A percentile compares a stretch with the other conserved stretches of the same genome.
phyloP scores from a whole-genome alignment of 75 land plant genomes.

The Pinus albicaulis region DNA sequence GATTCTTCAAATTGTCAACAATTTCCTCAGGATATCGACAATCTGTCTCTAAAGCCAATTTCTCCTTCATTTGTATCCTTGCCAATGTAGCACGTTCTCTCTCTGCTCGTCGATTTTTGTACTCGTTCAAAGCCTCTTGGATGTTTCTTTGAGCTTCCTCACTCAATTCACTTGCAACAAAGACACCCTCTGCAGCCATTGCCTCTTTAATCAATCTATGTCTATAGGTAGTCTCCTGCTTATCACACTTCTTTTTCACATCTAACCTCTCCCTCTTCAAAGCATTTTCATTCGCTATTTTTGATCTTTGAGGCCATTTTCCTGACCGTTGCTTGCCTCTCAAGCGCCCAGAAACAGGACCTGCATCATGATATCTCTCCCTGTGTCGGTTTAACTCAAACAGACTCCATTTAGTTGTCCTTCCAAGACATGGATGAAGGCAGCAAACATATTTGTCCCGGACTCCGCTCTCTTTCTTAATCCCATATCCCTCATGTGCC shows the following conservation, averaged over 20 bases:
- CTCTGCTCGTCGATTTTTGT: conserved; percentile 5
- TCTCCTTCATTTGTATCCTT: conserved; percentile 11
- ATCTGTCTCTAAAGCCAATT: conserved; percentile 7
- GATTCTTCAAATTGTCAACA: conserved; percentile 11
- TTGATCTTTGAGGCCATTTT: conserved; percentile 9
- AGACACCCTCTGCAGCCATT: conserved; percentile 10
- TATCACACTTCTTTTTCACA: conserved; percentile 11
- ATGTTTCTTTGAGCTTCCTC: conserved; percentile 9
- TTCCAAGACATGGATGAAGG: conserved; percentile 11
- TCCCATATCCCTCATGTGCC: conserved; percentile 11
- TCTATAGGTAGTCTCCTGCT: conserved; percentile 11
- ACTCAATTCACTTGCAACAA: conserved; percentile 1
- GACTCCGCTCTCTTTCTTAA: conserved; percentile 11
- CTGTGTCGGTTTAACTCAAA: conserved; percentile 12
- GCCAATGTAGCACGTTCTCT: conserved; percentile 7
- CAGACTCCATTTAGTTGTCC: conserved; percentile 10
- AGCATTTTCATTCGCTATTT: conserved; percentile 11
- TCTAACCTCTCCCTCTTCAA: conserved; percentile 12
- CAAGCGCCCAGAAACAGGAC: conserved; percentile 12
- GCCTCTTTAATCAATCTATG: conserved; percentile 13
- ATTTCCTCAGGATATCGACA: conserved; percentile 10
- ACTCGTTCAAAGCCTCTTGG: background rate
- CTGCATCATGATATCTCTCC: conserved; percentile 11
- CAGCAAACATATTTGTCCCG: conserved; percentile 10
- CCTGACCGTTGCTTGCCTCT: conserved; percentile 13